A percentile compares a stretch with the other conserved stretches of the same genome.
phyloP scores from a whole-genome alignment of 163 green algal species.

The Smithsoniella earleae region DNA sequence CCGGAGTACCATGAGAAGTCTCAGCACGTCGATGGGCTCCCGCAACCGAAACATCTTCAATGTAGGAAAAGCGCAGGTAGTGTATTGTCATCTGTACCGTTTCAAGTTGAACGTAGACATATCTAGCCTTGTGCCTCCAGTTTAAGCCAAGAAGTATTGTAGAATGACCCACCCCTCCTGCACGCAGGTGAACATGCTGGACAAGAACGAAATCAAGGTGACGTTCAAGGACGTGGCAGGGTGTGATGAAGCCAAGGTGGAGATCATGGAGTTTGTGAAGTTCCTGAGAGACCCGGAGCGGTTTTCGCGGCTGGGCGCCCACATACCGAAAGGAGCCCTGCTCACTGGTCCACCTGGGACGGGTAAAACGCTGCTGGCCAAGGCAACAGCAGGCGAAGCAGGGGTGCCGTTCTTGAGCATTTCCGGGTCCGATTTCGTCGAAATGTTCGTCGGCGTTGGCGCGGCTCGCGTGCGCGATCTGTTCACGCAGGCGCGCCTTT shows the following conservation, averaged over 20 bases:
- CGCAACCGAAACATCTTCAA: constrained; percentile 77
- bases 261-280: constrained; percentile 98
- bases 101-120: background rate
- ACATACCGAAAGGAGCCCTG: constrained; percentile 85
- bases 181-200: constrained; percentile 60
- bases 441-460: constrained; percentile 98
- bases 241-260: constrained; percentile 79
- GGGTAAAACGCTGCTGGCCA: constrained; percentile 84
- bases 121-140: background rate
- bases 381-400: constrained; percentile 84
- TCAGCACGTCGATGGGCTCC: constrained; percentile 37
- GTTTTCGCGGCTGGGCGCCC: constrained; percentile 78
- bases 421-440: constrained; percentile 87
- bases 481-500: constrained; percentile 76
- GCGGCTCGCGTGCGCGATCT: constrained; percentile 83
- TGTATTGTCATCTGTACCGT: too few relatives aligned
- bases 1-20: constrained; percentile 39
- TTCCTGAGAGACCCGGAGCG: constrained; percentile 83
- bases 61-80: constrained; percentile 77
- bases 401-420: constrained; percentile 80
- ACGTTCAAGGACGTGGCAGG: constrained; percentile 70
- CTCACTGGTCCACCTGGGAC: constrained; percentile 59
- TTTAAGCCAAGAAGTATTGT: background rate
- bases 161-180: too few relatives aligned
- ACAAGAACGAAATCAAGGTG: constrained; percentile 65